Base-by-base conservation (phyloP, 2,329 filamentous ascomycete species). In the Colletotrichum agaves region DNA sequence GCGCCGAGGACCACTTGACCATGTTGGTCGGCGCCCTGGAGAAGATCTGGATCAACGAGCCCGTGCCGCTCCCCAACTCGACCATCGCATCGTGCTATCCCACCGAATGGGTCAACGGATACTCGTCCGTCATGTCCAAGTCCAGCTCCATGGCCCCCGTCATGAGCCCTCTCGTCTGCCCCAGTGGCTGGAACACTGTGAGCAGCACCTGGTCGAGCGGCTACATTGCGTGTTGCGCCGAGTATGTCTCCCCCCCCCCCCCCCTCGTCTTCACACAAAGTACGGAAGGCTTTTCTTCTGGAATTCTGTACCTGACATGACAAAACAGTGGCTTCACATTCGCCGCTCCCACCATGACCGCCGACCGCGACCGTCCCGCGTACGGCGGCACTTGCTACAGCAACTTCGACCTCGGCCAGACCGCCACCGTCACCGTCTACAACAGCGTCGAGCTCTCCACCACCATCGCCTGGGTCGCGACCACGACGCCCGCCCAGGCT, bases 41-140 rank as follows among this genome's bases (percentile, higher is more conserved):
- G 61, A 67, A 67, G 61, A 67, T 67, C 47, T 67, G 64, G 64
- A 67, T 67, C 23, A 67, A 67, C 33, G 64, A 67, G 46, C 64
- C 64, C 7, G 46, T 59, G 27, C 64, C 64, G 19, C 53, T 67
- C 17, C 64, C 64, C 52, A 64, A 64, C 53, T 52, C 61, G 33
- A 67, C 64, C 17, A 41, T 53, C 61, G 35, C 64, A 6, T 64
- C 64, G 7, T 67, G 64, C 53, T 63, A 67, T 33, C 64, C 64
- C 5, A 55, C 64, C 6, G 46, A 67, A 43, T 67, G 64, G 64
- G 37, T 67, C 10, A 43, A 41, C 44, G 64, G 64, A 13, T 67
- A 67, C 46, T 17, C 55, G 6, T 67, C 64, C 39, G 61, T 33
- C 53, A 13, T 67, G 21, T 67, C 61, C 1, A 35, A 53, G 15